Evolutionary conservation across 768 basidiomycete genomes (phyloP).

Genomic region (Symmetrospora coprosmae): DNA sequence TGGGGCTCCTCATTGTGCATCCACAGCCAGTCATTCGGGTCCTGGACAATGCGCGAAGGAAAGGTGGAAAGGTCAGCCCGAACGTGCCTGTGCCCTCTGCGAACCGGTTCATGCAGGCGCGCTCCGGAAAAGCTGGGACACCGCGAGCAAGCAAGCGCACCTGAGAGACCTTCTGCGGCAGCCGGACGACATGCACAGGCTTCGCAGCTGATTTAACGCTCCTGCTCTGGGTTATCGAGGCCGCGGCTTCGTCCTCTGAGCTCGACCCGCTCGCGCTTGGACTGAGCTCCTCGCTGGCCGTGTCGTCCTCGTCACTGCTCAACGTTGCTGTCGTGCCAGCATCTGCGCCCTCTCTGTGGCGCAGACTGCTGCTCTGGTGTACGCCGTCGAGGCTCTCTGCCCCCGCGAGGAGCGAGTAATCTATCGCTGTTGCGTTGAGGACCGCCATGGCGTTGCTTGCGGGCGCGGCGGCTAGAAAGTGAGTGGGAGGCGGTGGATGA

Average conservation of each 20-base stretch:
- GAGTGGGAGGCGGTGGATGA: no score
- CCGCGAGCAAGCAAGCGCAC: no score
- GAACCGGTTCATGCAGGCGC: no score
- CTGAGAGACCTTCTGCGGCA: slow-evolving; percentile 13
- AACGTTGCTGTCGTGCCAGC: no score
- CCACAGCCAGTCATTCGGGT: slow-evolving; percentile 84
- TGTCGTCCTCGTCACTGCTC: no score
- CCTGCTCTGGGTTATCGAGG: neutral
- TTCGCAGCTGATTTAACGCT: no score
- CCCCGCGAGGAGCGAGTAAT: slow-evolving; percentile 19
- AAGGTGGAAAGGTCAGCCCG: neutral
- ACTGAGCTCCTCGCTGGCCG: no score
- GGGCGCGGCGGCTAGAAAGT: no score
- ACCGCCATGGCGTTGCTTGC: neutral
- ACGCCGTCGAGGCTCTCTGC: slow-evolving; percentile 15
- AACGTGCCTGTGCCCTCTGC: neutral
- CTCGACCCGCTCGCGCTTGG: no score
- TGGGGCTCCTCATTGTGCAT: slow-evolving; percentile 97
- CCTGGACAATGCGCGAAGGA: slow-evolving; percentile 38
- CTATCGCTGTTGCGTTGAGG: slow-evolving; percentile 1
- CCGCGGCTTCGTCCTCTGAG: slow-evolving; percentile 6
- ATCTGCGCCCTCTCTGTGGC: no score
- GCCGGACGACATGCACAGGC: neutral
- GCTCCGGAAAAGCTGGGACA: no score
- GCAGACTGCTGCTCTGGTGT: no score